phyloP scores from a whole-genome alignment of 2,329 filamentous ascomycete species.

The Colletotrichum zoysiae region DNA sequence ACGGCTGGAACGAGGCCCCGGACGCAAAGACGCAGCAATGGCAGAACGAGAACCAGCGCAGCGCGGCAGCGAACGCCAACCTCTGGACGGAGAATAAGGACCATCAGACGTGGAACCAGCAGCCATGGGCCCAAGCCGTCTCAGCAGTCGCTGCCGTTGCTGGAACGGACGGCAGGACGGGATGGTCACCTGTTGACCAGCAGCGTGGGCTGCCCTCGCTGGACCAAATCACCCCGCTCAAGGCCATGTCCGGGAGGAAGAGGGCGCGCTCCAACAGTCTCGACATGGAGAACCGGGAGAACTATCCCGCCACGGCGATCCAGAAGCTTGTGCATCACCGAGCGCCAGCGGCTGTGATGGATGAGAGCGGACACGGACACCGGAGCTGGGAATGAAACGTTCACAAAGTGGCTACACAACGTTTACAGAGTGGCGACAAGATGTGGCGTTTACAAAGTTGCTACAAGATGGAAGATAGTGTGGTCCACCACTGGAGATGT shows the following conservation, averaged over 20 bases:
- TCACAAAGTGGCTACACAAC: constrained; percentile 16
- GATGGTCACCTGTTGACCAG: constrained; percentile 40
- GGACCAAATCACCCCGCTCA: constrained; percentile 42
- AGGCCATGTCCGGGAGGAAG: constrained; percentile 37
- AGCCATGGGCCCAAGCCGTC: constrained; percentile 49
- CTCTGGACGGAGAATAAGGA: constrained; percentile 47
- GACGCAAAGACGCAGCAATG: constrained; percentile 40
- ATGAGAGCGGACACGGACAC: constrained; percentile 39
- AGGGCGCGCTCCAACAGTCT: constrained; percentile 42
- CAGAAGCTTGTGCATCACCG: constrained; percentile 42
- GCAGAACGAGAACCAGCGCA: constrained; percentile 42
- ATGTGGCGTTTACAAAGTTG: constrained; percentile 25
- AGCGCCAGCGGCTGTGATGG: constrained; percentile 35
- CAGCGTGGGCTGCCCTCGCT: constrained; percentile 40
- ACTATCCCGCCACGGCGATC: constrained; percentile 42
- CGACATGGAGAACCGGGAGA: constrained; percentile 43
- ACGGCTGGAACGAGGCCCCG: constrained; percentile 38
- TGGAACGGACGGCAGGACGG: constrained; percentile 39
- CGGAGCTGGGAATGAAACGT: constrained; percentile 41
- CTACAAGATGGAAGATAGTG: constrained; percentile 1
- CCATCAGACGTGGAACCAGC: constrained; percentile 51
- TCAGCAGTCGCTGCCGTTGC: constrained; percentile 48
- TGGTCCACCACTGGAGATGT: neutral
- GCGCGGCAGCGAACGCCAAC: constrained; percentile 45
- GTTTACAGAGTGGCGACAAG: neutral